A percentile compares a stretch with the other conserved stretches of the same genome.
These are phyloP conservation scores for Clonostachys byssicola DNA, from an alignment of 2,329 filamentous ascomycete genomes.

Conservation along the genomic window DNA sequence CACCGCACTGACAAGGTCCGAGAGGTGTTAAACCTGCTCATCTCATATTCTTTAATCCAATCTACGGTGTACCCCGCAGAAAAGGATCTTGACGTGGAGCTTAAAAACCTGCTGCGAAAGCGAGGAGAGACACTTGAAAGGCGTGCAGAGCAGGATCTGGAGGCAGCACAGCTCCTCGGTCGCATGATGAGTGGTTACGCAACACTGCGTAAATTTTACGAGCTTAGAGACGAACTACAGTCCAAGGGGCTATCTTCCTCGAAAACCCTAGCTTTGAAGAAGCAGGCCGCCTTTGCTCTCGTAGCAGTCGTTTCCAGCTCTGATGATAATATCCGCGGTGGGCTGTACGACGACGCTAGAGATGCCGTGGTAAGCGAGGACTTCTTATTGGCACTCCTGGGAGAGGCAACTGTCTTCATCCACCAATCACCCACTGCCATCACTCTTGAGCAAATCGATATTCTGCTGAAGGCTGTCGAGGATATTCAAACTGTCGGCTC, in stretches of 20 bases:
- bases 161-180: conserved; percentile 79
- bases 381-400: conserved; percentile 76
- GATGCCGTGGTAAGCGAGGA: conserved; percentile 87
- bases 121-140: conserved; percentile 68
- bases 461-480: conserved; percentile 72
- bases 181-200: conserved; percentile 89
- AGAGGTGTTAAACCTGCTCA: conserved; percentile 80
- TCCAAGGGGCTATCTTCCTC: conserved; percentile 18
- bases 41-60: conserved; percentile 81
- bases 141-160: conserved; percentile 70
- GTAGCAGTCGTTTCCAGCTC: conserved; percentile 82
- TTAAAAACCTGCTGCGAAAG: conserved; percentile 65
- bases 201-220: conserved; percentile 84
- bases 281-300: conserved; percentile 68
- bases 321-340: conserved; percentile 86
- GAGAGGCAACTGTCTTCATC: conserved; percentile 77
- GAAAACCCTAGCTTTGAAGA: conserved; percentile 55
- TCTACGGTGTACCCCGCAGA: conserved; percentile 75
- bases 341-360: conserved; percentile 76
- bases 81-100: conserved; percentile 67
- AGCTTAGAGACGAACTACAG: conserved; percentile 62
- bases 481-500: conserved; percentile 73
- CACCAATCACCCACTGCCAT: conserved; percentile 53
- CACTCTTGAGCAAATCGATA: conserved; percentile 67
- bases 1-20: conserved; percentile 76